phyloP scores from a whole-genome alignment of 495 filamentous ascomycete genomes.

The Hyaloscypha variabilis region DNA sequence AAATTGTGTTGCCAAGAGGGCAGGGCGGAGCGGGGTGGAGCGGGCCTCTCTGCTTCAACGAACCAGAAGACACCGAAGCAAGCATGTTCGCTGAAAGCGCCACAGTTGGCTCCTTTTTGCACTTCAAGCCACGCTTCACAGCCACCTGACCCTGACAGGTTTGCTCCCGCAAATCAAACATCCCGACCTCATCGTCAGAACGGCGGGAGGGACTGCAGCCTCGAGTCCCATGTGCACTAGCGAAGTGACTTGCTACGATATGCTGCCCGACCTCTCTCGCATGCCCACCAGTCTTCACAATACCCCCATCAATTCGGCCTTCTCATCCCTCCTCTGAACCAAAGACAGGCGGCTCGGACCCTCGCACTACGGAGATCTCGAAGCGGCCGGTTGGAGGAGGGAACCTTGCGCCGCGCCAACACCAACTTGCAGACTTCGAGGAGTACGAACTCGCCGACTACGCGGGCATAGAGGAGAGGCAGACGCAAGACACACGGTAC shows the following conservation, averaged over 20 bases:
- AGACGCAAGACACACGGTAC: constrained; percentile 23
- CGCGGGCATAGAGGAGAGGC: constrained; percentile 7
- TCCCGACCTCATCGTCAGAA: background rate
- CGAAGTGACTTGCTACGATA: background rate
- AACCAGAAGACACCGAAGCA: background rate
- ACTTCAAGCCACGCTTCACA: background rate
- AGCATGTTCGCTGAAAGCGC: background rate
- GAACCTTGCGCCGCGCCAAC: constrained; percentile 6
- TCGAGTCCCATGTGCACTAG: background rate
- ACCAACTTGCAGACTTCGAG: constrained; percentile 20
- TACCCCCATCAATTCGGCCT: constrained; percentile 30
- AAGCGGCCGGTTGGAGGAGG: constrained; percentile 28
- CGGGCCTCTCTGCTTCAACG: background rate
- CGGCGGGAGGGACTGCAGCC: background rate
- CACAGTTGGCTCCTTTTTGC: background rate
- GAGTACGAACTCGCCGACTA: constrained; percentile 33
- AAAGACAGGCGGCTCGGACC: constrained; percentile 20
- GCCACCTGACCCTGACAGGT: background rate
- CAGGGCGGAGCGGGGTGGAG: background rate
- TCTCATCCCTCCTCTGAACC: constrained; percentile 34
- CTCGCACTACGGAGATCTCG: constrained; percentile 10
- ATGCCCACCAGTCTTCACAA: constrained; percentile 20
- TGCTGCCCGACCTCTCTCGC: background rate
- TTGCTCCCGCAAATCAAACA: background rate
- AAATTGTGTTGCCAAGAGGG: background rate